These are phyloP conservation scores for Dendrostoma leiphaemia DNA, from an alignment of 2,329 filamentous ascomycete genomes.

Conservation along the genomic window DNA sequence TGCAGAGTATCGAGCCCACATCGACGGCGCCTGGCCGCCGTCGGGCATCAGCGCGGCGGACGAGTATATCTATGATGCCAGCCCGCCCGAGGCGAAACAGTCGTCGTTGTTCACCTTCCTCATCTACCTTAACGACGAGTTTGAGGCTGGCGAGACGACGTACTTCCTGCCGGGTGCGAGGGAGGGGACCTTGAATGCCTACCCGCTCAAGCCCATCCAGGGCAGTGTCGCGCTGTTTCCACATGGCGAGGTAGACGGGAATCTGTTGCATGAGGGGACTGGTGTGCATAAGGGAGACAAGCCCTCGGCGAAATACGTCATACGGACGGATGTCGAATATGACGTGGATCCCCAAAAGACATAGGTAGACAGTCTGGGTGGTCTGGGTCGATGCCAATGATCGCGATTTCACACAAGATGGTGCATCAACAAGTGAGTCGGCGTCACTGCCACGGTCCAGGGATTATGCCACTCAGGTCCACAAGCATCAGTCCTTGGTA, in stretches of 20 bases:
- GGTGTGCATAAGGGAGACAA: conserved; percentile 58
- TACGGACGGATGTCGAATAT: conserved; percentile 69
- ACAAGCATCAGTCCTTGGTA: too few relatives aligned
- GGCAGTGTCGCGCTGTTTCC: conserved; percentile 68
- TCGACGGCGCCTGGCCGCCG: conserved; percentile 71
- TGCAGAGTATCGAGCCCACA: conserved; percentile 69
- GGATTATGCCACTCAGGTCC: too few relatives aligned
- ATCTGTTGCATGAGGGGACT: conserved; percentile 67
- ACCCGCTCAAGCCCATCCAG: conserved; percentile 67
- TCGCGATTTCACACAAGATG: background rate
- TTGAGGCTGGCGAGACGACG: conserved; percentile 20
- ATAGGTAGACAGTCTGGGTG: background rate
- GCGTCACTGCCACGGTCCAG: too few relatives aligned
- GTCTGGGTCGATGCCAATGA: background rate
- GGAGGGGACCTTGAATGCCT: conserved; percentile 67
- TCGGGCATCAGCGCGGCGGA: conserved; percentile 59
- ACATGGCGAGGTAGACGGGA: conserved; percentile 65
- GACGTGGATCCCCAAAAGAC: conserved; percentile 46
- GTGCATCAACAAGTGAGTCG: background rate
- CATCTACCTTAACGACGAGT: conserved; percentile 19
- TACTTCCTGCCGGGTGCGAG: conserved; percentile 59
- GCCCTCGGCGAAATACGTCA: conserved; percentile 59
- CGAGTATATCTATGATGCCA: conserved; percentile 65
- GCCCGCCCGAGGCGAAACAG: conserved; percentile 56
- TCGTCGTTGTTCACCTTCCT: conserved; percentile 69